These are phyloP conservation scores for Puccinia triticina DNA, from an alignment of 1,284 basidiomycete genomes.

Conservation along the genomic window DNA sequence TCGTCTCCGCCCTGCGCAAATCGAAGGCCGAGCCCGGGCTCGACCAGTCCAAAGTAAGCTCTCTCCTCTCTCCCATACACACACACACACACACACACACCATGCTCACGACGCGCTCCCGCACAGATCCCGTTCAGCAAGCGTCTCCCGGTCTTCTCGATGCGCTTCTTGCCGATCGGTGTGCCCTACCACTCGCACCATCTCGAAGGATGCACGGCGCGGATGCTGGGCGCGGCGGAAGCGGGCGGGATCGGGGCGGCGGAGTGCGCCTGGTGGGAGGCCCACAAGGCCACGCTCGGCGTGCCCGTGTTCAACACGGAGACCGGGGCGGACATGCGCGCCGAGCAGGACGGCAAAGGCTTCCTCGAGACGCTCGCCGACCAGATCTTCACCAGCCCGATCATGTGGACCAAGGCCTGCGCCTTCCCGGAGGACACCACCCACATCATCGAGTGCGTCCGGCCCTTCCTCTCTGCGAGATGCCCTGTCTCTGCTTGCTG, in stretches of 20 bases:
- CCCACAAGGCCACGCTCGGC: conserved; percentile 73
- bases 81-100: not conserved
- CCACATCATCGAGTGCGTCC: conserved; percentile 74
- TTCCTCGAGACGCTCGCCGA: conserved; percentile 68
- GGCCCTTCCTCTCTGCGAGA: too few relatives aligned
- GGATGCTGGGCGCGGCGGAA: conserved; percentile 64
- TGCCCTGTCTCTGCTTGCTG: too few relatives aligned
- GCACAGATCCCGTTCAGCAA: conserved; percentile 82
- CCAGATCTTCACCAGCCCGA: conserved; percentile 87
- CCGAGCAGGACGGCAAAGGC: conserved; percentile 53
- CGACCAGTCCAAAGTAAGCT: conserved; percentile 79
- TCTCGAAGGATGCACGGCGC: conserved; percentile 75
- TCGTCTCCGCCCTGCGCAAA: conserved; percentile 86
- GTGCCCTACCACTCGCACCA: conserved; percentile 95
- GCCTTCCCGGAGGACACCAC: conserved; percentile 85
- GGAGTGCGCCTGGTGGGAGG: conserved; percentile 63
- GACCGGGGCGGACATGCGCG: conserved; percentile 79
- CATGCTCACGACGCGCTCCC: not conserved
- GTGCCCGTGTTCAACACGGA: conserved; percentile 92
- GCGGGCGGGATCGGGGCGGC: conserved; percentile 77
- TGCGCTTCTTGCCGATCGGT: conserved; percentile 88
- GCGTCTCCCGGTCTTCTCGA: conserved; percentile 88
- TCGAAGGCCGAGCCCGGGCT: conserved; percentile 80
- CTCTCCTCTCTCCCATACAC: not conserved
- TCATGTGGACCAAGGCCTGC: conserved; percentile 87